Percentiles rank a stretch among this genome's conserved stretches.
Conservation (phyloP, 495 filamentous ascomycete species). For the Trichoderma erinaceum region DNA sequence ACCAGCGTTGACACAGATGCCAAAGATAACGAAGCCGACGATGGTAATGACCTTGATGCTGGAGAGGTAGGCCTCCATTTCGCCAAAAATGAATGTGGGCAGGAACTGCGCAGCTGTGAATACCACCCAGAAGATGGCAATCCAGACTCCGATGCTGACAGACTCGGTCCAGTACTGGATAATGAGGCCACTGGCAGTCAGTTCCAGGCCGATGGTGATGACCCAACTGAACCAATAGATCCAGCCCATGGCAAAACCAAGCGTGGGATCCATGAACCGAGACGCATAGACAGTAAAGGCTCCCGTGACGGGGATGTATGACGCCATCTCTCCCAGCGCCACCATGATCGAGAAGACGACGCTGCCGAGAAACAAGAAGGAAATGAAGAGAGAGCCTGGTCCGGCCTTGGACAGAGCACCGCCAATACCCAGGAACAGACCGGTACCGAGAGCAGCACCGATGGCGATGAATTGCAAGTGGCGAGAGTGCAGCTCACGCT, state of each 20-base stretch:
- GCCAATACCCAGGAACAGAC: conserved; percentile 68
- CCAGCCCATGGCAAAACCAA: conserved; percentile 79
- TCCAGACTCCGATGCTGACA: conserved; percentile 57
- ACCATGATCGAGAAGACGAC: conserved; percentile 58
- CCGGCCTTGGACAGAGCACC: conserved; percentile 55
- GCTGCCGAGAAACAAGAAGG: conserved; percentile 62
- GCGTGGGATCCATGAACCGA: conserved; percentile 63
- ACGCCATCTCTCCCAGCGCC: conserved; percentile 62
- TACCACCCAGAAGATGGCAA: conserved; percentile 67
- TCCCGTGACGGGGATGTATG: conserved; percentile 70
- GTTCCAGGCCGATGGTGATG: conserved; percentile 66
- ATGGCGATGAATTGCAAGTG: conserved; percentile 58
- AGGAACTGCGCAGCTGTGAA: conserved; percentile 63
- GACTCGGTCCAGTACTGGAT: conserved; percentile 68
- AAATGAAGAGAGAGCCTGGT: conserved; percentile 61
- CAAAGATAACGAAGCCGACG: conserved; percentile 60
- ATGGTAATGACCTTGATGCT: conserved; percentile 72
- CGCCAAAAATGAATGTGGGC: conserved; percentile 61
- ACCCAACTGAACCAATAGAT: conserved; percentile 47
- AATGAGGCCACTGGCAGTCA: conserved; percentile 66
- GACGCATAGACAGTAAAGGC: conserved; percentile 70
- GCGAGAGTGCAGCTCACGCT: conserved; percentile 37
- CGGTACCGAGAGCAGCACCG: conserved; percentile 70
- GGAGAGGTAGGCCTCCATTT: conserved; percentile 70
- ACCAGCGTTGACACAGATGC: conserved; percentile 61